phyloP scores from a whole-genome alignment of 306 rosid genomes.

The Astragalus membranaceus region DNA sequence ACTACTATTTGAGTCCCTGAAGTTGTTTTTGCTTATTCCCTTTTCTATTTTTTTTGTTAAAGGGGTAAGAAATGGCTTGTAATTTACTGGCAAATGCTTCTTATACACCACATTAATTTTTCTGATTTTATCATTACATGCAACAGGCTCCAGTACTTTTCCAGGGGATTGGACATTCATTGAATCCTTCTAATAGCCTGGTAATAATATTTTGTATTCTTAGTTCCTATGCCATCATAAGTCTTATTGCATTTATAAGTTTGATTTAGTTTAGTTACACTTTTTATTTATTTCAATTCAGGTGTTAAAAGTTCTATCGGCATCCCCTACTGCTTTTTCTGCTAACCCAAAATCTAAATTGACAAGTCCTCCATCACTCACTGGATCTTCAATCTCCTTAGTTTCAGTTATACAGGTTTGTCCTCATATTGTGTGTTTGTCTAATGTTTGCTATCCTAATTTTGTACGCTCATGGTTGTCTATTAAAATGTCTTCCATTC shows the following conservation, averaged over 20 bases:
- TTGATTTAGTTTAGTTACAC: slow-evolving; percentile 6
- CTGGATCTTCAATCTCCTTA: slow-evolving; percentile 79
- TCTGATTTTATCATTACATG: slow-evolving; percentile 26
- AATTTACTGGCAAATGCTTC: background rate
- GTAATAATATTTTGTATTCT: slow-evolving; percentile 50
- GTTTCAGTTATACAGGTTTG: slow-evolving; percentile 82
- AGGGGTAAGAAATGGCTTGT: background rate
- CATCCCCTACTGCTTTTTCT: slow-evolving; percentile 87
- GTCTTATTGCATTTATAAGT: background rate
- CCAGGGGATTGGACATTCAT: slow-evolving; percentile 86
- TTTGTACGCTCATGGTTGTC: background rate
- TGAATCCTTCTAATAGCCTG: slow-evolving; percentile 80
- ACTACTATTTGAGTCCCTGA: background rate
- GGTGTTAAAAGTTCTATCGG: slow-evolving; percentile 91
- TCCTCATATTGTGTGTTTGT: background rate
- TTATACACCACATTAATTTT: background rate
- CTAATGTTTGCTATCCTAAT: slow-evolving; percentile 1
- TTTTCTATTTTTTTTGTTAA: background rate
- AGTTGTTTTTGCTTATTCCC: background rate
- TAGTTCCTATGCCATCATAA: background rate
- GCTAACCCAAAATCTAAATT: slow-evolving; percentile 80
- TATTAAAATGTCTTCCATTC: background rate
- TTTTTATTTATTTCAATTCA: slow-evolving; percentile 20
- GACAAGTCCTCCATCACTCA: slow-evolving; percentile 79
- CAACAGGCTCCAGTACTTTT: slow-evolving; percentile 95